A percentile compares a stretch with the other conserved stretches of the same genome.
Evolutionary conservation across 306 rosid genomes (phyloP).

Genomic region (Prunus dulcis): DNA sequence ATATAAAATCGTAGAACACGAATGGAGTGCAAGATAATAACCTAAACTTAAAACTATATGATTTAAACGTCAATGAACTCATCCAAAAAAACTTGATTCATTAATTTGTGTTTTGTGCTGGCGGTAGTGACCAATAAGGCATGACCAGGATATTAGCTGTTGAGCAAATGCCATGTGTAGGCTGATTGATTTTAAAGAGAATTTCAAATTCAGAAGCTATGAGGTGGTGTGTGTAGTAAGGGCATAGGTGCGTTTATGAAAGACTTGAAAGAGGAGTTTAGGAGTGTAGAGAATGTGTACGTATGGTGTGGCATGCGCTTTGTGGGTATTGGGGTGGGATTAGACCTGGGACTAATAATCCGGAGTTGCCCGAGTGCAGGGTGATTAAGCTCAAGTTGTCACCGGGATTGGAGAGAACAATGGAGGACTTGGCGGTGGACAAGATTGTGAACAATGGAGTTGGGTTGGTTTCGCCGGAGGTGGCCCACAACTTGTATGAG

Average conservation of each 20-base stretch:
- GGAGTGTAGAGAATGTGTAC: constrained; percentile 48
- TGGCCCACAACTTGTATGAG: constrained; percentile 37
- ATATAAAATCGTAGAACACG: too few relatives aligned
- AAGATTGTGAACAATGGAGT: constrained; percentile 49
- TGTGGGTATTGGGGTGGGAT: constrained; percentile 83
- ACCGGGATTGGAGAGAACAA: constrained; percentile 37
- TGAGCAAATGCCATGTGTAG: constrained; percentile 57
- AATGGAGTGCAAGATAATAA: too few relatives aligned
- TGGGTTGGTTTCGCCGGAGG: constrained; percentile 57
- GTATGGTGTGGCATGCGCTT: constrained; percentile 83
- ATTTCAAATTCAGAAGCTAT: constrained; percentile 48
- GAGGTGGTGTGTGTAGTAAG: background rate
- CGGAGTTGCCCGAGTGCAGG: constrained; percentile 42
- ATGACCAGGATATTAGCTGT: constrained; percentile 41
- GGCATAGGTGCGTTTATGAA: constrained; percentile 59
- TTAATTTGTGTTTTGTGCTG: too few relatives aligned
- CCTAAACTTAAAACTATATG: too few relatives aligned
- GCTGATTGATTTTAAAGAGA: constrained; percentile 49
- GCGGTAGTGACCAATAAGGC: constrained; percentile 6
- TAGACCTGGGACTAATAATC: constrained; percentile 31
- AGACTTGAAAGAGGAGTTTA: constrained; percentile 63
- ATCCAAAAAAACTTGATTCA: too few relatives aligned
- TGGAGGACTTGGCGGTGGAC: constrained; percentile 63
- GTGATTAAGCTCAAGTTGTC: constrained; percentile 39
- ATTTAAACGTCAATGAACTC: too few relatives aligned